Evolutionary conservation across 2,329 filamentous ascomycete species (phyloP).

Genomic region (Neocucurbitaria cava): DNA sequence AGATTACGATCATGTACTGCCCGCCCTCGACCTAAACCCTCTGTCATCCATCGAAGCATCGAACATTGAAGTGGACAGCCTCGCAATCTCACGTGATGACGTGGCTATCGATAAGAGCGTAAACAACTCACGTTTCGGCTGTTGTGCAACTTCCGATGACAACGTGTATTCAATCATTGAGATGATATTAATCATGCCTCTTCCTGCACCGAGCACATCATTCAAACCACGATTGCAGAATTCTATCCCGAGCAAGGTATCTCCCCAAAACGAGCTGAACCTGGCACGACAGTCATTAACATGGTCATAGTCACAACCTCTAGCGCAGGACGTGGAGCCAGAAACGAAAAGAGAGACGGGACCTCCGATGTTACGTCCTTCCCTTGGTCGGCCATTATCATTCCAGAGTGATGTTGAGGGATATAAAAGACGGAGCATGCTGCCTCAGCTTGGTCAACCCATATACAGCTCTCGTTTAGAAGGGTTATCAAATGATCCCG

Average conservation of each 20-base stretch:
- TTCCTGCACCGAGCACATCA: conserved; percentile 26
- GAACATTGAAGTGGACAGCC: not conserved
- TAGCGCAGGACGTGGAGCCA: not conserved
- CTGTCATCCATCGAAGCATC: not conserved
- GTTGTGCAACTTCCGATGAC: not conserved
- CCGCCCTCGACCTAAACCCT: not conserved
- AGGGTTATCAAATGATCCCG: conserved; percentile 7
- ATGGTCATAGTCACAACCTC: conserved; percentile 8
- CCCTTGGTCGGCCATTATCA: conserved; percentile 4
- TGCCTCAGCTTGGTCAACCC: conserved; percentile 43
- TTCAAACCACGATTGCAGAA: conserved; percentile 25
- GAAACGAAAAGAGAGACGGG: not conserved
- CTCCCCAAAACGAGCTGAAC: conserved; percentile 9
- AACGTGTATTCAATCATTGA: conserved; percentile 1
- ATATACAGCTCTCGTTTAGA: conserved; percentile 20
- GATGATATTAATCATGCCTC: conserved; percentile 22
- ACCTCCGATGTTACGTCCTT: conserved; percentile 5
- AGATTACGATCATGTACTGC: conserved; percentile 17
- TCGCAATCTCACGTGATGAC: not conserved
- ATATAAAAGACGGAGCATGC: conserved; percentile 34
- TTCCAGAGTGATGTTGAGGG: conserved; percentile 16
- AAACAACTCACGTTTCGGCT: conserved; percentile 1
- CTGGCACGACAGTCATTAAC: conserved; percentile 2
- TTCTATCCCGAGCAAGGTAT: conserved; percentile 16
- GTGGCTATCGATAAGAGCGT: conserved; percentile 14